These are phyloP conservation scores for Torulaspora gathmanii DNA, from an alignment of 805 yeast species.

Conservation along the genomic window DNA sequence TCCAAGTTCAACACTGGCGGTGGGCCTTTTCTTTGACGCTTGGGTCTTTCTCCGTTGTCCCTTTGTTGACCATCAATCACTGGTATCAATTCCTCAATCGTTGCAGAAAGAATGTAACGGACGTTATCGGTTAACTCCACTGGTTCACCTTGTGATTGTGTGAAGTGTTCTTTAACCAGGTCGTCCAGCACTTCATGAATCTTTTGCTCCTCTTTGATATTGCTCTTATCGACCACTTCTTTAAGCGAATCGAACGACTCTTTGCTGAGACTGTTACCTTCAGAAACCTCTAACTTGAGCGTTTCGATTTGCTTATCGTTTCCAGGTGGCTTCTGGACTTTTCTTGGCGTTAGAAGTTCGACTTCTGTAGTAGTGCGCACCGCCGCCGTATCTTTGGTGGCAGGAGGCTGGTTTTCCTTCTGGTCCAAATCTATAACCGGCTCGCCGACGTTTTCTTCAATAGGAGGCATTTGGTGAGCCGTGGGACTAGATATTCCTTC, in stretches of 20 bases:
- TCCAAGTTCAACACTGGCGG: conserved; percentile 29
- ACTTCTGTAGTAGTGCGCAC: not conserved
- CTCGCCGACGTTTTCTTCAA: too few species aligned
- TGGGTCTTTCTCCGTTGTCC: conserved; percentile 5
- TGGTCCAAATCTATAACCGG: not conserved
- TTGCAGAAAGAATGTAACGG: conserved; percentile 23
- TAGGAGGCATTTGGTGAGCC: too few species aligned
- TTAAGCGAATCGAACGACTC: not conserved
- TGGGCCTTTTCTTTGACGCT: conserved; percentile 15
- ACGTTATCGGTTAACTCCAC: conserved; percentile 15
- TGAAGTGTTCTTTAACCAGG: conserved; percentile 24
- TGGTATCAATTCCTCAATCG: conserved; percentile 25
- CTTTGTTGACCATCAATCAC: conserved; percentile 12
- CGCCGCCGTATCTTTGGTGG: too few species aligned
- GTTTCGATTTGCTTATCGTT: not conserved
- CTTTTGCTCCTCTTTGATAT: conserved; percentile 4
- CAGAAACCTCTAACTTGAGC: not conserved
- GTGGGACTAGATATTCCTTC: too few species aligned
- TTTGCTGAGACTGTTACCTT: not conserved
- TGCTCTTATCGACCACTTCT: conserved; percentile 1
- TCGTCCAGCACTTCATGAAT: conserved; percentile 22
- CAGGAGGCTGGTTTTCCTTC: not conserved
- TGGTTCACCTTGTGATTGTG: conserved; percentile 11
- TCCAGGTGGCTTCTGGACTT: not conserved
- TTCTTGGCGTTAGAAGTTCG: not conserved